Conservation (phyloP, 2,329 filamentous ascomycete genomes). For the Colletotrichum sp. region DNA sequence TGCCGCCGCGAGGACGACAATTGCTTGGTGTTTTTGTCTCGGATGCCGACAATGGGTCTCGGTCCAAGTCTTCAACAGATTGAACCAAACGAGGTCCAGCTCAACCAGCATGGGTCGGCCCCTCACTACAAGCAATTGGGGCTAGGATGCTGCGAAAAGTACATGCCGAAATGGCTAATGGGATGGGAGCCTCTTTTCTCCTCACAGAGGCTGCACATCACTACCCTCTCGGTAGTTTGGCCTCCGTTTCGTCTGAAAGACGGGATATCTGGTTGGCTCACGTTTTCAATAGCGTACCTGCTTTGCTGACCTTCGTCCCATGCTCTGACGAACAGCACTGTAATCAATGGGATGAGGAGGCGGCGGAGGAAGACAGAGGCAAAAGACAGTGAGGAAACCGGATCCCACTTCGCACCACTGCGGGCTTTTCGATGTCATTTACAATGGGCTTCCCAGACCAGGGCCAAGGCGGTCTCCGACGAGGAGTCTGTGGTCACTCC, state of each 20-base stretch:
- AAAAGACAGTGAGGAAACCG: background rate
- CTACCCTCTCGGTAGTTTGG: background rate
- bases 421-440: background rate
- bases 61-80: background rate
- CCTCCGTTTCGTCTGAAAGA: slow-evolving; percentile 1
- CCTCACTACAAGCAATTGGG: background rate
- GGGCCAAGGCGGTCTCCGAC: background rate
- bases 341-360: background rate
- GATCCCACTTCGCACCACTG: background rate
- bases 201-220: background rate
- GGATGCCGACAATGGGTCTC: background rate
- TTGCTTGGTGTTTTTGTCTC: background rate
- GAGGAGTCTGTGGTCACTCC: slow-evolving; percentile 5
- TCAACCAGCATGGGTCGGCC: background rate
- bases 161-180: background rate
- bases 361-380: background rate
- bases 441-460: background rate
- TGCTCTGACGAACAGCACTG: background rate
- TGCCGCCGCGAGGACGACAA: background rate
- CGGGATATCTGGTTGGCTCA: background rate
- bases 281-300: background rate
- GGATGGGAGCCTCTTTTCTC: background rate
- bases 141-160: background rate
- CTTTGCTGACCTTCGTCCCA: background rate
- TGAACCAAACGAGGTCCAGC: background rate